Evolutionary conservation across 768 basidiomycete species (phyloP).

Genomic region (Cytidiella melzeri): DNA sequence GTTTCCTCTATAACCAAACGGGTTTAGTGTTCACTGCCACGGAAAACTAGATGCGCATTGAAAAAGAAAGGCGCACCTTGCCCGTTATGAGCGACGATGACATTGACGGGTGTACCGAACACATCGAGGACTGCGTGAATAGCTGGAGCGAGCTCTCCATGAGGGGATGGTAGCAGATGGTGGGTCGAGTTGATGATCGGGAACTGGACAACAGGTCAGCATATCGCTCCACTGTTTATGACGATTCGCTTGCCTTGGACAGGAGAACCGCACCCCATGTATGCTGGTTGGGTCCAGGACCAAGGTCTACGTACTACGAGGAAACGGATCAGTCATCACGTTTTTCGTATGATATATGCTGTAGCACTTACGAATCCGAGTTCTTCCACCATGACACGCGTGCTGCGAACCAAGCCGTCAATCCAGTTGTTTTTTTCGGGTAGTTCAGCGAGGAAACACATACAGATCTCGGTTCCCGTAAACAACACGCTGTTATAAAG

Average conservation of each 20-base stretch:
- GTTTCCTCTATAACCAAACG: conserved; percentile 66
- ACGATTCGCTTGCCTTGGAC: conserved; percentile 50
- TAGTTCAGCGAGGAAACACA: too few relatives aligned
- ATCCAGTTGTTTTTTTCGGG: too few relatives aligned
- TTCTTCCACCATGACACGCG: conserved; percentile 70
- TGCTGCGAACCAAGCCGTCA: conserved; percentile 50
- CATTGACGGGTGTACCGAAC: conserved; percentile 70
- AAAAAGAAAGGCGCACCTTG: conserved; percentile 55
- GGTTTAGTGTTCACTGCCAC: background rate
- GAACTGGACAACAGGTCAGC: conserved; percentile 44
- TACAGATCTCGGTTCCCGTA: conserved; percentile 86
- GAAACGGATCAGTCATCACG: background rate
- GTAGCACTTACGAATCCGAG: conserved; percentile 62
- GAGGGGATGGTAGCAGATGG: conserved; percentile 81
- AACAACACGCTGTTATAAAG: conserved; percentile 45
- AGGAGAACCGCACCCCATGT: conserved; percentile 86
- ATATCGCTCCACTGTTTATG: background rate
- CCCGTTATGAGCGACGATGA: conserved; percentile 88
- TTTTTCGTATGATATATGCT: background rate
- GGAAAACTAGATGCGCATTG: background rate
- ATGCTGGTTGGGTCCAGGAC: conserved; percentile 82
- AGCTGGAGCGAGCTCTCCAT: conserved; percentile 82
- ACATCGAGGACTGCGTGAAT: conserved; percentile 82
- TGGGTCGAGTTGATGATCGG: conserved; percentile 85
- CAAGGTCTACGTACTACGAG: conserved; percentile 77